Evolutionary conservation across 768 basidiomycete species (phyloP).

Genomic region (Suillus sp.): DNA sequence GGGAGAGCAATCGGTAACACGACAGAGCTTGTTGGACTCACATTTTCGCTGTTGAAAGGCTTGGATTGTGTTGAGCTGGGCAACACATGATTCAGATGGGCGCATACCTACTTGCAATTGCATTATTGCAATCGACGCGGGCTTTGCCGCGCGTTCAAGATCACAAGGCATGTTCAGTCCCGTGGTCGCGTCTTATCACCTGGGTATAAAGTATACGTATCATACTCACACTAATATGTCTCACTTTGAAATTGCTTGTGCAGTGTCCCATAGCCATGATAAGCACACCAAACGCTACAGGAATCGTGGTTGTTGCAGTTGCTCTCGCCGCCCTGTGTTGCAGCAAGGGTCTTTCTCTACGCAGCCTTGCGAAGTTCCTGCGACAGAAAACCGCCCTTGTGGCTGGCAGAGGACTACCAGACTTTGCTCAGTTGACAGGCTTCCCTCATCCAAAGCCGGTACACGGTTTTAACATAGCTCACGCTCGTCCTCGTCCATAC

Average conservation of each 20-base stretch:
- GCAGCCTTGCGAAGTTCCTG: slow-evolving; percentile 1
- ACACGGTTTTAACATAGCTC: slow-evolving; percentile 44
- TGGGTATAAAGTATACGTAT: background rate
- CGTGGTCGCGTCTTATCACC: slow-evolving; percentile 2
- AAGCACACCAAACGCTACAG: slow-evolving; percentile 7
- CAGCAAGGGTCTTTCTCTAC: background rate
- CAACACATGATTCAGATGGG: no score
- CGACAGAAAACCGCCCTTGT: slow-evolving; percentile 5
- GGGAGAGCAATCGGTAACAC: background rate
- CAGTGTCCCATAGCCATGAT: slow-evolving; percentile 15
- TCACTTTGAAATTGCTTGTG: no score
- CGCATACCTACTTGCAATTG: no score
- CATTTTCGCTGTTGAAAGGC: background rate
- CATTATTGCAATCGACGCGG: no score
- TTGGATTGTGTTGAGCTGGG: no score
- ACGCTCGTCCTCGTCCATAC: slow-evolving; percentile 51
- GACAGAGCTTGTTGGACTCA: background rate
- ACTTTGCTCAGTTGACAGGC: slow-evolving; percentile 48
- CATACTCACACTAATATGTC: background rate
- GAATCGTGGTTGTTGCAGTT: slow-evolving; percentile 10
- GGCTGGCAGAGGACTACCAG: slow-evolving; percentile 22
- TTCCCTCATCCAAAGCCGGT: slow-evolving; percentile 46
- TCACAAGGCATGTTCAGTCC: no score
- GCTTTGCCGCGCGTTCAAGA: background rate
- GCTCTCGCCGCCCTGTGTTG: slow-evolving; percentile 11